These are phyloP conservation scores for Fusarium longipes DNA, from an alignment of 2,329 filamentous ascomycete species.

Conservation along the genomic window DNA sequence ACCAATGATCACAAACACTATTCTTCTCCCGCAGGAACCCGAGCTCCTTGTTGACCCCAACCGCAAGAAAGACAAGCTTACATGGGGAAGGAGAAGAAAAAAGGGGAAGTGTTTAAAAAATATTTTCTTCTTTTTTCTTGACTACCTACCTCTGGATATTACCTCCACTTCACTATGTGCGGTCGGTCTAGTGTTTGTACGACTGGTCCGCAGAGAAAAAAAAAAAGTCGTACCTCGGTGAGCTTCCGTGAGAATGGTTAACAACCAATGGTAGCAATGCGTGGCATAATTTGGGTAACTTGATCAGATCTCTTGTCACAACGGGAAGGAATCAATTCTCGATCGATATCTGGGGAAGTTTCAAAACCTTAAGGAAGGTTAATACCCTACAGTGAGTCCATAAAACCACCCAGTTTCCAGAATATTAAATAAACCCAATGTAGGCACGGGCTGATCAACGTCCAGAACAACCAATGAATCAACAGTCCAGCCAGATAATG, in stretches of 20 bases:
- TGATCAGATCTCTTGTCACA: background rate
- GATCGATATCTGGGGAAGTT: background rate
- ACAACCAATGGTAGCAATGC: constrained; percentile 4
- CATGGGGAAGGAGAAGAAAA: background rate
- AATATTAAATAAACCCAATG: background rate
- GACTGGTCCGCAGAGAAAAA: constrained; percentile 4
- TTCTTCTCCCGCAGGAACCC: constrained; percentile 37
- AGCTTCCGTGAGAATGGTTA: constrained; percentile 23
- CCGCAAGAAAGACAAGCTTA: constrained; percentile 14
- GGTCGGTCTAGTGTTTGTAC: constrained; percentile 29
- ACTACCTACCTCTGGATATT: background rate
- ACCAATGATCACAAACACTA: constrained; percentile 36
- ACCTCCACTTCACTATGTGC: constrained; percentile 2
- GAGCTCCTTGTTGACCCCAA: constrained; percentile 40
- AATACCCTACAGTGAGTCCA: background rate
- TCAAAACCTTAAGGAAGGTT: background rate
- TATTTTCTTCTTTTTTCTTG: background rate
- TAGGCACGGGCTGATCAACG: background rate
- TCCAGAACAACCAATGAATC: background rate
- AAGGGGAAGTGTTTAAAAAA: background rate
- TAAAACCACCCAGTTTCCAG: background rate
- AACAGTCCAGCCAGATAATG: background rate
- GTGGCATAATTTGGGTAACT: constrained; percentile 6
- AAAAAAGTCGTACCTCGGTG: constrained; percentile 21
- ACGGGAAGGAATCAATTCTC: background rate